A percentile compares a stretch with the other conserved stretches of the same genome.
These are phyloP conservation scores for Ophiostoma fasciatum DNA, from an alignment of 2,329 filamentous ascomycete species.

Conservation along the genomic window DNA sequence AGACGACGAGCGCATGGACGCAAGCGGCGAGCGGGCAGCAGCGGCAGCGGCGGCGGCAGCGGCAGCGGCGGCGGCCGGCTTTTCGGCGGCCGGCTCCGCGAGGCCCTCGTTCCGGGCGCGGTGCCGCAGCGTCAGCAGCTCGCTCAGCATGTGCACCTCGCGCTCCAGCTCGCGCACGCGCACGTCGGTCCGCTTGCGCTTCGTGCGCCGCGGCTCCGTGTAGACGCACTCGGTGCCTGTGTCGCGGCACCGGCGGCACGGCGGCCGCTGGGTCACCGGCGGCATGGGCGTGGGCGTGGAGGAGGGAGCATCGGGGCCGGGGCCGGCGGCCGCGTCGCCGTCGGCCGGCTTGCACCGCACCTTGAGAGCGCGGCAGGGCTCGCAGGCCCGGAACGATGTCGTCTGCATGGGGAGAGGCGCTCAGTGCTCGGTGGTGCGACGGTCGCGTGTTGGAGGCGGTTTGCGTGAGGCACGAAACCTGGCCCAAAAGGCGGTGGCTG, in stretches of 20 bases:
- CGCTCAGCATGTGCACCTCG: slow-evolving; percentile 48
- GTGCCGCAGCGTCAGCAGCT: slow-evolving; percentile 3
- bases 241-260: slow-evolving; percentile 7
- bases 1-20: too few species aligned
- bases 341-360: slow-evolving; percentile 6
- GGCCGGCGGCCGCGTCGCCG: not conserved
- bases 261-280: slow-evolving; percentile 3
- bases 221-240: slow-evolving; percentile 5
- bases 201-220: slow-evolving; percentile 8
- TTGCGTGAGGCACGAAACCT: too few species aligned
- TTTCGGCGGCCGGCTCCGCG: too few species aligned
- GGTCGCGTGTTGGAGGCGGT: too few species aligned
- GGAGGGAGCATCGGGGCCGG: not conserved
- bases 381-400: slow-evolving; percentile 6
- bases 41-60: too few species aligned
- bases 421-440: too few species aligned
- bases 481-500: too few species aligned
- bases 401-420: too few species aligned
- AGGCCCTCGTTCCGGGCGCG: not conserved
- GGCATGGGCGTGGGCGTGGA: not conserved
- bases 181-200: slow-evolving; percentile 32
- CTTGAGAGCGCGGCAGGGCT: slow-evolving; percentile 7
- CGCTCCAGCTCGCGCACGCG: slow-evolving; percentile 68
- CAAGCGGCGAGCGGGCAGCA: too few species aligned
- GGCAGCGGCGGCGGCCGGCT: too few species aligned